Base-by-base conservation (phyloP, 1,284 basidiomycete species). In the Microbotryum intermedium region DNA sequence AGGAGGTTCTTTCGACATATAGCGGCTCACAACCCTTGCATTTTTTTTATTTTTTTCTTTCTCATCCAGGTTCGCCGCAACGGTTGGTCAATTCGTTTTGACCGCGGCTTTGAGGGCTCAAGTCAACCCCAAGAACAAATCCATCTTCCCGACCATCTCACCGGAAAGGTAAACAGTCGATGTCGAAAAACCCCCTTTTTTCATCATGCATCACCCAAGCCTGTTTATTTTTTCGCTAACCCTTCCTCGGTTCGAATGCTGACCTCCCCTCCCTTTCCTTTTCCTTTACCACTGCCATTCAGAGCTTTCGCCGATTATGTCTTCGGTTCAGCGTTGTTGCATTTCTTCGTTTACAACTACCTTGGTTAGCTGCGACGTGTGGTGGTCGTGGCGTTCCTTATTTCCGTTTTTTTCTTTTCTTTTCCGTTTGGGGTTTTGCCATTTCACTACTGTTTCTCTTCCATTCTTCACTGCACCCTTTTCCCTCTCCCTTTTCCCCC, bases 341-440 rank as follows among this genome's bases (percentile, higher is more conserved):
- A 99, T 77, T 94, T 97, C 79, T 98, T 98, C 74, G 92, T 95
- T 58, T 97, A 87, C 82, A 97, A 97, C 78, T 98, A 97, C 81
- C 80, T 90, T 9, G 88, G 88, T 69, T 89, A 76, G 78, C 61
- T 29, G 55, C 2, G 11, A 16, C 1, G 34, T 11, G 10, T 11
- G 10, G 11, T 39, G 13, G 34, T 11, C 10, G 5, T 5, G 29
- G 10, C 10, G 29, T 30, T 30, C 29, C 10, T 30, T 10, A 30
- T 30, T 30, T 30, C 10, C 10, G 29, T 30, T 30, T 10, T 5
- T 10, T 30, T 30, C 29, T 30, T 30, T 10, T 30, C 29, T 30
- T 10, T 30, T 30, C n/a, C n/a, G n/a, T n/a, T n/a, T n/a, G n/a
- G n/a, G n/a, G n/a, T n/a, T n/a, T n/a, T n/a, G n/a, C n/a, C n/a